A percentile compares a stretch with the other conserved stretches of the same genome.
These are phyloP conservation scores for Solanum microdontum DNA, from an alignment of 257 asterid genomes.

Conservation along the genomic window DNA sequence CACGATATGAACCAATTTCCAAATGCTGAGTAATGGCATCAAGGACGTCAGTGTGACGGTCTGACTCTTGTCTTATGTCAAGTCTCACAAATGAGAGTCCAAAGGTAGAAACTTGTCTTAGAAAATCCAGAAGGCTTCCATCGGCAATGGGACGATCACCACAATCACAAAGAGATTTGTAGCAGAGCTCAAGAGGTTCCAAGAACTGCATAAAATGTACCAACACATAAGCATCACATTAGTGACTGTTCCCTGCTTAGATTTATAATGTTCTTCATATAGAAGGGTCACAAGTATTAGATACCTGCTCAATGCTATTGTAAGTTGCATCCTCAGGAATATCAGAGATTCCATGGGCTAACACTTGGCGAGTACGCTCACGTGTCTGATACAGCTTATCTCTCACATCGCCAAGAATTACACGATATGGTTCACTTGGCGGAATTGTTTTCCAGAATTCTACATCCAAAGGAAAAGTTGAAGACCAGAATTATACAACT, in stretches of 20 bases:
- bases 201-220: slow-evolving; percentile 20
- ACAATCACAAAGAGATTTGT: slow-evolving; percentile 38
- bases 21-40: slow-evolving; percentile 34
- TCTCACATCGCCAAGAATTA: slow-evolving; percentile 37
- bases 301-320: slow-evolving; percentile 31
- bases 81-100: slow-evolving; percentile 42
- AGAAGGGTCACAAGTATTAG: background rate
- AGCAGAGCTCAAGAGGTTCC: slow-evolving; percentile 47
- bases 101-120: slow-evolving; percentile 44
- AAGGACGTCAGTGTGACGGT: slow-evolving; percentile 39
- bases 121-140: slow-evolving; percentile 44
- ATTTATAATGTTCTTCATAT: background rate
- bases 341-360: slow-evolving; percentile 34
- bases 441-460: slow-evolving; percentile 43
- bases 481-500: background rate
- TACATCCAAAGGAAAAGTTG: slow-evolving; percentile 3
- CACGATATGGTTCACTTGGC: slow-evolving; percentile 40
- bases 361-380: slow-evolving; percentile 37
- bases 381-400: slow-evolving; percentile 43
- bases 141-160: slow-evolving; percentile 41
- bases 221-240: background rate
- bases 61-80: slow-evolving; percentile 45
- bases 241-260: background rate
- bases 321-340: slow-evolving; percentile 34
- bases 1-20: slow-evolving; percentile 37